phyloP scores from a whole-genome alignment of 2,329 filamentous ascomycete species.

The Pseudomassariella vexata region DNA sequence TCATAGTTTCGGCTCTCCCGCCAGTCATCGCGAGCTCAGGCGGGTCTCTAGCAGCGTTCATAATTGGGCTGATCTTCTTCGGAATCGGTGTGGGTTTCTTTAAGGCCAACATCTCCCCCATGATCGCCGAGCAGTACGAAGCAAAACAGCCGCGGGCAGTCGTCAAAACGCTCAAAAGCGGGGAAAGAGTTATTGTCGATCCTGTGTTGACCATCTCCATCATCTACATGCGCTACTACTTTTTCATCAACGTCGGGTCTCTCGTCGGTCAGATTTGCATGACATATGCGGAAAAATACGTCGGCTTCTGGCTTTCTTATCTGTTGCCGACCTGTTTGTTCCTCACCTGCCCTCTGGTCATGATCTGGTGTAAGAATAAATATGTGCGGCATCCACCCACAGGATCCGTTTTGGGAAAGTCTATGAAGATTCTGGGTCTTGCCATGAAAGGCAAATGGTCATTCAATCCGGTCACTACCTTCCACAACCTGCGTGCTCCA shows the following conservation, averaged over 20 bases:
- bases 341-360: constrained; percentile 53
- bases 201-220: constrained; percentile 50
- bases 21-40: constrained; percentile 43
- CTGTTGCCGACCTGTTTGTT: constrained; percentile 63
- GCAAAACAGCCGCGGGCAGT: constrained; percentile 39
- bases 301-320: constrained; percentile 70
- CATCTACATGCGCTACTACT: constrained; percentile 60
- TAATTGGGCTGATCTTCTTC: constrained; percentile 54
- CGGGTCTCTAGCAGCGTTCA: constrained; percentile 48
- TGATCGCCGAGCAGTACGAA: constrained; percentile 56
- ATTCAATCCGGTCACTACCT: constrained; percentile 45
- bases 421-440: constrained; percentile 53
- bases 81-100: constrained; percentile 60
- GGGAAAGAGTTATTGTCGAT: constrained; percentile 56
- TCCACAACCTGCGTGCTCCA: constrained; percentile 30
- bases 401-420: constrained; percentile 41
- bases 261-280: constrained; percentile 57
- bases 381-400: constrained; percentile 54
- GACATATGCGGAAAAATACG: constrained; percentile 69
- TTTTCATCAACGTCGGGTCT: constrained; percentile 64
- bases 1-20: constrained; percentile 55
- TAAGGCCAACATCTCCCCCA: constrained; percentile 61
- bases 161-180: constrained; percentile 41
- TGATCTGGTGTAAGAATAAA: constrained; percentile 51
- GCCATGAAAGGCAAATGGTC: constrained; percentile 61